These are phyloP conservation scores for Rhinocladiella similis DNA, from an alignment of 2,329 filamentous ascomycete species.

Conservation along the genomic window DNA sequence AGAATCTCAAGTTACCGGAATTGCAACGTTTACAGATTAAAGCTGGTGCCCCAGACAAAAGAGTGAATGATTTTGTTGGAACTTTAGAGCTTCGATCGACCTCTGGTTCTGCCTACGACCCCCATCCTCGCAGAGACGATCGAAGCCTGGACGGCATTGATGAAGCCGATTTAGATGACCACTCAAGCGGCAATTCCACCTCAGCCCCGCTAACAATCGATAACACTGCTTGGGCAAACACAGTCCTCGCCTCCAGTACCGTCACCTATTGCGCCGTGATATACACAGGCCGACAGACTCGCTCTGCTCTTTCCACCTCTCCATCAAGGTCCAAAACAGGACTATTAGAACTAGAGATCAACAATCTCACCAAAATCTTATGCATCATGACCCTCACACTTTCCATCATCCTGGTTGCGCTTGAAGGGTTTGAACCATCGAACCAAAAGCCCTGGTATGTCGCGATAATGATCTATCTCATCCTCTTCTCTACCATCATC, in stretches of 20 bases:
- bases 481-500: slow-evolving; percentile 98
- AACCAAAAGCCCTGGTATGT: slow-evolving; percentile 75
- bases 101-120: slow-evolving; percentile 47
- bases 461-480: slow-evolving; percentile 96
- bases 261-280: slow-evolving; percentile 85
- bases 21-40: slow-evolving; percentile 68
- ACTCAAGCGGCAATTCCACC: not conserved
- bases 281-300: slow-evolving; percentile 91
- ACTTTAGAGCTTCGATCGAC: slow-evolving; percentile 73
- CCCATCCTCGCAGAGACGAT: slow-evolving; percentile 39
- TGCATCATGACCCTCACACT: slow-evolving; percentile 84
- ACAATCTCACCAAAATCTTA: slow-evolving; percentile 92
- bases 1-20: slow-evolving; percentile 71
- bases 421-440: slow-evolving; percentile 71
- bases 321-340: slow-evolving; percentile 92
- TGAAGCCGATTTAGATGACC: not conserved
- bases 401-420: slow-evolving; percentile 82
- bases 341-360: slow-evolving; percentile 92
- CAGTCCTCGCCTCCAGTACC: slow-evolving; percentile 89
- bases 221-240: slow-evolving; percentile 98
- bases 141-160: slow-evolving; percentile 9
- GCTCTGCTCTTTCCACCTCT: slow-evolving; percentile 89
- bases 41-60: slow-evolving; percentile 87
- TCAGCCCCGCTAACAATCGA: slow-evolving; percentile 84
- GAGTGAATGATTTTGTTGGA: slow-evolving; percentile 93